Evolutionary conservation across 176 grass and related monocot species (phyloP), one percentile per base, ranked within the genome.

Genomic region (Oryza glumipatula): DNA sequence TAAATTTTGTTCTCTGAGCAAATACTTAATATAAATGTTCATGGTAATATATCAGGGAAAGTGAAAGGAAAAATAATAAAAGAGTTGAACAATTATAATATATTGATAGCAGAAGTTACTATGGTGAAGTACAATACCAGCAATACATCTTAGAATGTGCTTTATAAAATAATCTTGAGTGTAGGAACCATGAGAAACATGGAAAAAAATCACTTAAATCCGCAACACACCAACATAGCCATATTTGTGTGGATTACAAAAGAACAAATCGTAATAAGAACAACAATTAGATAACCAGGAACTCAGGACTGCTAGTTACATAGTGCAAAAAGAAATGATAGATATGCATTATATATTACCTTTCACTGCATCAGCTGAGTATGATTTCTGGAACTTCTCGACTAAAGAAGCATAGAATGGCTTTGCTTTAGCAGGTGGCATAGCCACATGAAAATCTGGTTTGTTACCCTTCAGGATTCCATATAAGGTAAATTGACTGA

Each of bases 381-480:
- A 94, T 70, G 78, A 83, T 65, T 89, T 90, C 73, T 84, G 86
- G 88, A 99, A 99, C 75, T 91, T 99, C 51, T 96, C 96, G 45
- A 96, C 93, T 64, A 95, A 65, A 65, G 91, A 94, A 83, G 86
- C 74, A 65, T 99, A 99, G 77, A 96, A 99, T 47, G 81, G 88
- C 82, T 98, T 98, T 82, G 96, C 93, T 90, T 90, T 86, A 65
- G 84, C 85, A 92, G 96, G 91, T 81, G 96, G 78, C 96, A 98
- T 98, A 65, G 93, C 91, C 78, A 98, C 89, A 86, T 99, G 96
- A 85, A 99, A 99, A 94, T 99, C 96, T 78, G 93, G 93, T 46
- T 99, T 96, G 44, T 96, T 99, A 79, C 96, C 96, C 89, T 99
- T 96, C 60, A 99, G 85, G 46, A 94, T 90, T 51, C 96, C 93